These are phyloP conservation scores for Balakata baccata DNA, from an alignment of 345 rosid species.

Conservation along the genomic window DNA sequence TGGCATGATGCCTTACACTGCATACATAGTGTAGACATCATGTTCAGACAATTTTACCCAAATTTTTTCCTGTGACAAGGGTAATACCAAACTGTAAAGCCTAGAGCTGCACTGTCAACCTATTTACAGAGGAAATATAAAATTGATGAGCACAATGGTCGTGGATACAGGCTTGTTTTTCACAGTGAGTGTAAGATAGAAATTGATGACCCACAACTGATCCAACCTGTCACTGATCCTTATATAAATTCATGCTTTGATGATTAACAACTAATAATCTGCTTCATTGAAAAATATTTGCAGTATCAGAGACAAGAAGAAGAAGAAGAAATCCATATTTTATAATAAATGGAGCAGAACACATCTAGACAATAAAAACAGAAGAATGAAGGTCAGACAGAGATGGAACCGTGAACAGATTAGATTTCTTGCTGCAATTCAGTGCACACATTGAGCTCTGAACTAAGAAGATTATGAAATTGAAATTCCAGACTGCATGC, in stretches of 20 bases:
- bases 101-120: no score
- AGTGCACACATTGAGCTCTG: background rate
- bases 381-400: background rate
- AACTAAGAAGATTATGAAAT: background rate
- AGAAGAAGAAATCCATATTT: background rate
- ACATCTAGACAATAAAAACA: background rate
- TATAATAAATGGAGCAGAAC: background rate
- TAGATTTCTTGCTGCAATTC: background rate
- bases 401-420: background rate
- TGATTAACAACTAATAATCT: background rate
- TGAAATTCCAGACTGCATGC: background rate
- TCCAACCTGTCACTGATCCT: background rate
- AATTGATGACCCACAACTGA: background rate
- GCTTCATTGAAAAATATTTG: background rate
- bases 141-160: no score
- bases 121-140: no score
- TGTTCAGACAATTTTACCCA: no score
- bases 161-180: background rate
- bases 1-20: background rate
- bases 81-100: no score
- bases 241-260: background rate
- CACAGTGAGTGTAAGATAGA: background rate
- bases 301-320: background rate
- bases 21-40: no score
- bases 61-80: no score